Percentiles rank a stretch among this genome's conserved stretches.
Evolutionary conservation across 2,329 filamentous ascomycete species (phyloP).

Genomic region (Fonsecaea pugnacius): DNA sequence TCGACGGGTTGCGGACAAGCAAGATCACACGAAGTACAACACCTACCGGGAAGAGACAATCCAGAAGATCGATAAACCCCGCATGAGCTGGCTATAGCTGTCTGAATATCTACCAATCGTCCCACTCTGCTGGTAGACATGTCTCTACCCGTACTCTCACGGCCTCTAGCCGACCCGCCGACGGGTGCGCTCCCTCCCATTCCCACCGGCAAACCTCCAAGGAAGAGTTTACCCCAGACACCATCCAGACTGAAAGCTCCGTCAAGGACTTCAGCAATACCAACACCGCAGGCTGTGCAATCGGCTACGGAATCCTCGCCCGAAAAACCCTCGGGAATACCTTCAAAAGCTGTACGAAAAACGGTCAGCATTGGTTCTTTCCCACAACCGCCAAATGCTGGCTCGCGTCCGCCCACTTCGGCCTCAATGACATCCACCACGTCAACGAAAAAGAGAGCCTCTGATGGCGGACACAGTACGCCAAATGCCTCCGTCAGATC

Average conservation of each 20-base stretch:
- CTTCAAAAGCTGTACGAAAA: conserved; percentile 74
- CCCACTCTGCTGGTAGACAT: conserved; percentile 20
- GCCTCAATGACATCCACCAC: conserved; percentile 50
- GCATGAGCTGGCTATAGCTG: conserved; percentile 15
- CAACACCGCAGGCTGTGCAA: conserved; percentile 55
- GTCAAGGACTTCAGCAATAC: conserved; percentile 53
- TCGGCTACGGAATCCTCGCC: conserved; percentile 61
- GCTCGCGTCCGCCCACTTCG: conserved; percentile 65
- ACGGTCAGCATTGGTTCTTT: conserved; percentile 93
- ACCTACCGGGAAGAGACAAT: neutral
- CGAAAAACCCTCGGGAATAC: conserved; percentile 40
- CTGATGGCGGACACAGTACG: conserved; percentile 54
- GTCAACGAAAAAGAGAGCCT: conserved; percentile 38
- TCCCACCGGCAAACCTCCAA: conserved; percentile 68
- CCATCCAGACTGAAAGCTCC: conserved; percentile 46
- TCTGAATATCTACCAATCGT: conserved; percentile 9
- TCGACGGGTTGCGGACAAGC: conserved; percentile 2
- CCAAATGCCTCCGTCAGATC: conserved; percentile 49
- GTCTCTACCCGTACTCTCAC: conserved; percentile 49
- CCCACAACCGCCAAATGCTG: conserved; percentile 79
- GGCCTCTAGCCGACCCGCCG: conserved; percentile 67
- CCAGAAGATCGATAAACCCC: neutral
- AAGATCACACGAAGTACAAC: conserved; percentile 3
- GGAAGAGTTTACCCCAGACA: conserved; percentile 63
- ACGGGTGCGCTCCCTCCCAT: conserved; percentile 73